Base-by-base conservation (phyloP, 139 green algal species). In the Chlorella sp. region DNA sequence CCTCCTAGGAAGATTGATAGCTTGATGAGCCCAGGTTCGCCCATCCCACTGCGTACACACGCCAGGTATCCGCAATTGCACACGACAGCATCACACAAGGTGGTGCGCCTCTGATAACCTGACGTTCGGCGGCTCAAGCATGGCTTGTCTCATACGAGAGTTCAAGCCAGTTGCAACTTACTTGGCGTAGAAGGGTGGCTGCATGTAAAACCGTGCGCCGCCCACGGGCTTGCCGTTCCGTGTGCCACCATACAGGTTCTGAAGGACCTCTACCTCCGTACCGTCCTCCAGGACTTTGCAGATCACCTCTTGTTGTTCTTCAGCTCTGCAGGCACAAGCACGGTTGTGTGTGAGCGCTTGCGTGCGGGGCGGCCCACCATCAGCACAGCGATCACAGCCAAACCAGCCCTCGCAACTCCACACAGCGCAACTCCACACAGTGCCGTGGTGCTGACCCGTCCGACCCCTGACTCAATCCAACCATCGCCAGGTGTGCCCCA, bases 181-280 rank as follows among this genome's bases (percentile, higher is more conserved):
- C 70, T 32, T 75, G n/a, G n/a, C 51, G 24, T 68, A 69, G 61
- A 76, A 76, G 2, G 32, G 24, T 26, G 31, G 4, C 1, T 35
- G 35, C 32, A 76, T 64, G 71, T 76, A 76, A 35, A 65, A 76
- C 2, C 71, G 61, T 33, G 71, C 71, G 2, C 71, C 71, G 24
- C 71, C 71, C 22, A 76, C 71, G 2, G 71, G 71, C 27, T 62
- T 59, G 14, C 71, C 71, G 49, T 70, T 63, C 35, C 71, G 71
- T 31, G 71, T 76, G 24, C 71, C 71, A 3, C 71, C 71, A 2
- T 62, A 76, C 42, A 76, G 61, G 2, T 62, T 35, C 71, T 76
- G 17, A 34, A 42, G 49, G 35, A 61, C 65, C 5, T 62, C 35
- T 24, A 71, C 65, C n/a, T n/a, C n/a, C n/a, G n/a, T n/a, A n/a